These are phyloP conservation scores for Russula compacta DNA, from an alignment of 768 basidiomycete species.

Conservation along the genomic window DNA sequence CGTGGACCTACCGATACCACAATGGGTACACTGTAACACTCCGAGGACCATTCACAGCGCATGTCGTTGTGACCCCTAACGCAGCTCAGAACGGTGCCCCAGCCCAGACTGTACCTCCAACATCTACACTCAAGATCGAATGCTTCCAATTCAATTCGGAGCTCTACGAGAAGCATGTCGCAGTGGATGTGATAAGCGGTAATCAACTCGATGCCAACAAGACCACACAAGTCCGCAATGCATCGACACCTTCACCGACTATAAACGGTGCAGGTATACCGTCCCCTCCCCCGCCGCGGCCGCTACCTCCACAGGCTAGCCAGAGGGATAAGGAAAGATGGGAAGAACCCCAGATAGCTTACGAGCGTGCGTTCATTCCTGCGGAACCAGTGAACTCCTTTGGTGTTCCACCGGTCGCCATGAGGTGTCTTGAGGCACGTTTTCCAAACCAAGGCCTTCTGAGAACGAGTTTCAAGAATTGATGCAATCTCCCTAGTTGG, in stretches of 20 bases:
- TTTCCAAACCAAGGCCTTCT: background rate
- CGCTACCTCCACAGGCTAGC: conserved; percentile 13
- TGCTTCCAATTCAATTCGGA: conserved; percentile 67
- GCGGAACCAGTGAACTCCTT: conserved; percentile 82
- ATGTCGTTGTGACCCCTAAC: conserved; percentile 36
- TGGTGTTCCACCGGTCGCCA: conserved; percentile 81
- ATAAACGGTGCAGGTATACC: conserved; percentile 21
- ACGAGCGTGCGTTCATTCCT: conserved; percentile 59
- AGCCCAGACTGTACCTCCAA: conserved; percentile 11
- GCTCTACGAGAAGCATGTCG: conserved; percentile 63
- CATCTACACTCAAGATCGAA: conserved; percentile 51
- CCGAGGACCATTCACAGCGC: conserved; percentile 63
- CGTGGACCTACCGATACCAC: conserved; percentile 75
- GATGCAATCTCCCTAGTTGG: conserved; percentile 38
- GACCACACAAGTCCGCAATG: conserved; percentile 19
- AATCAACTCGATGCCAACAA: conserved; percentile 34
- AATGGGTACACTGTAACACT: conserved; percentile 75
- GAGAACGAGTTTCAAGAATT: conserved; percentile 6
- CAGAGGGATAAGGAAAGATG: conserved; percentile 43
- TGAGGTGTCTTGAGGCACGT: conserved; percentile 76
- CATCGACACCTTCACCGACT: conserved; percentile 18
- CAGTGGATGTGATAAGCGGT: conserved; percentile 54
- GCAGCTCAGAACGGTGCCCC: conserved; percentile 12
- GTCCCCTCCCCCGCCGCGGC: conserved; percentile 3
- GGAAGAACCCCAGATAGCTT: conserved; percentile 54